Base-by-base conservation (phyloP, 2,329 filamentous ascomycete genomes). In the Pseudogymnoascus verrucosus region DNA sequence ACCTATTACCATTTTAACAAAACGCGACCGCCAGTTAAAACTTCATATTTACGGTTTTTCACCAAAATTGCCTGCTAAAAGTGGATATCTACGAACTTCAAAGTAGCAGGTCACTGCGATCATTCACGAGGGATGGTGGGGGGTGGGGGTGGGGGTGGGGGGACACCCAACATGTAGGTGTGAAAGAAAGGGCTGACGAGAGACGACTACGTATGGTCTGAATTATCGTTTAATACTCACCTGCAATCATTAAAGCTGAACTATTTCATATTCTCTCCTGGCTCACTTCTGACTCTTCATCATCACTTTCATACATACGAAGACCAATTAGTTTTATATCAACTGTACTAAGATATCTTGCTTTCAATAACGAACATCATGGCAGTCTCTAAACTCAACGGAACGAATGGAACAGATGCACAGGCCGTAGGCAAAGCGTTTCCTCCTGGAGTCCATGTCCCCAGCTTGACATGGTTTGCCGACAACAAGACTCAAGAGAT, bases 361-460 rank as follows among this genome's bases (percentile, higher is more conserved):
- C 40, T 3, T 44, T 44, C 4, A 44, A 44, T 19, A 44, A 23
- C 40, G 19, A 44, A 44, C 40, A 23, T 2, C 40, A 44, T 44
- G 40, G 10, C 40, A 7, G 40, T 44, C 40, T 44, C 40, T 10
- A 44, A 21, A 44, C 19, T 10, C 10, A 44, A 44, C 19, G 40
- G 40, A 21, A 44, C 19, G 40, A 44, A 44, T 44, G 40, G 40
- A 44, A 23, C 19, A 21, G 23, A 21, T 4, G 40, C 19, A 44
- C 40, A 21, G 40, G 40, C 19, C 19, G 8, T 44, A 44, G 40
- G 19, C 21, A 61, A 26, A 23, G 8, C 66, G 7, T 67, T 66
- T 23, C 66, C 67, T 44, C 51, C 64, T 11, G 67, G 67, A 6
- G 64, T 68, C 36, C 67, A 68, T 63, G 67, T 68, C 12, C 67